Base-by-base conservation (phyloP, 176 grass and related monocot species). In the Oryza rufipogon region DNA sequence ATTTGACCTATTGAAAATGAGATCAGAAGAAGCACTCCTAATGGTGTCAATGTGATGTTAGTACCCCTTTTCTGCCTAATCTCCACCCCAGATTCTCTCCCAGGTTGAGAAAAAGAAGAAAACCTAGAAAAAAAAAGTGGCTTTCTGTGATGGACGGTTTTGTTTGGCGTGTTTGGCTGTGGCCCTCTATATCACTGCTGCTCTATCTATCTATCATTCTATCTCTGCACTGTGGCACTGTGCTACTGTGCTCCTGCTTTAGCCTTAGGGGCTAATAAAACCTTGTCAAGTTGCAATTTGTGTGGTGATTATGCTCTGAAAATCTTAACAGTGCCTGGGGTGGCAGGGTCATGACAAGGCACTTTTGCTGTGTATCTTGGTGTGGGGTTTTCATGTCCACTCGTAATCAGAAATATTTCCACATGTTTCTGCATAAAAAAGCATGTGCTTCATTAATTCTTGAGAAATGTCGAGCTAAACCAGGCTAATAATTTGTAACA, bases 1-100 rank as follows among this genome's bases (percentile, higher is more conserved):
- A 66, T 41, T 65, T 12, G 83, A 82, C 83, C 12, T 6, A 33
- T 23, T 0, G 78, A 58, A 78, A 82, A 82, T 15, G 72, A 77
- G 9, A 13, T 39, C 61, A 13, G 56, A 67, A 13, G 3, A 39
- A 17, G 10, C 30, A 26, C 16, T 42, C 26, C 26, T n/a, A 42
- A 65, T 77, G 23, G 69, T 19, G 70, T 34, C 72, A 41, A 7
- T 17, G 25, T 25, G 32, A 84, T 75, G 20, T 38, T 9, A 49
- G 49, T 16, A 14, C 1, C 4, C 7, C 8, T 71, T 54, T 34
- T 16, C 2, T n/a, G 69, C 11, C 32, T 4, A 60, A 60, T 60
- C 19, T 60, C 28, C 23, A 5, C 74, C 17, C 14, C 11, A 7
- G 8, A 63, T 63, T 71, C 52, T 72, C 28, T 28, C 2, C 71